These are phyloP conservation scores for Rugosomyces carneus DNA, from an alignment of 1,284 basidiomycete species.

Conservation along the genomic window DNA sequence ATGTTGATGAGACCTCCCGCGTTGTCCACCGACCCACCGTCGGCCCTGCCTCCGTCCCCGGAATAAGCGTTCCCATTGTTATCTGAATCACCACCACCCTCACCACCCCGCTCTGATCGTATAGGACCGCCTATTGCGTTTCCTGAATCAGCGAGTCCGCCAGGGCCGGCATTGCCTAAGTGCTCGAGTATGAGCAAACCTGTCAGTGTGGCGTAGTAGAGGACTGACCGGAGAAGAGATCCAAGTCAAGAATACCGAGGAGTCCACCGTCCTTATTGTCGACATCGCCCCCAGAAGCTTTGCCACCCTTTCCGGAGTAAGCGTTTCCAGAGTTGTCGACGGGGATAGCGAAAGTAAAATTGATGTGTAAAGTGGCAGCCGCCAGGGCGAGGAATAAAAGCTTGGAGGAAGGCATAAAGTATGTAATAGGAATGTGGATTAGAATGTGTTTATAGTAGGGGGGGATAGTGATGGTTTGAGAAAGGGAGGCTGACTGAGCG, in stretches of 20 bases:
- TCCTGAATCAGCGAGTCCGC: conserved; percentile 23
- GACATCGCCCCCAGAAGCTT: conserved; percentile 27
- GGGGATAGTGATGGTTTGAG: conserved; percentile 17
- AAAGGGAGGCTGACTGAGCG: conserved; percentile 9
- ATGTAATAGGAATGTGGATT: conserved; percentile 16
- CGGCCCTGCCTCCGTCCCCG: conserved; percentile 27
- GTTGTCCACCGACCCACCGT: conserved; percentile 26
- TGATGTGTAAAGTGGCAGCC: conserved; percentile 20
- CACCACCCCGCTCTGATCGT: background rate
- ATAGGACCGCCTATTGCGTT: conserved; percentile 7
- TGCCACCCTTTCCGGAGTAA: conserved; percentile 26
- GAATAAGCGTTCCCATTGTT: conserved; percentile 21
- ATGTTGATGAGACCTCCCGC: conserved; percentile 22
- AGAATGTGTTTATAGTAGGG: conserved; percentile 10
- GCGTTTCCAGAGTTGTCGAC: conserved; percentile 21
- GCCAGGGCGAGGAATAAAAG: conserved; percentile 19
- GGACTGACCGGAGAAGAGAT: conserved; percentile 14
- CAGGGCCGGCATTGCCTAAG: conserved; percentile 26
- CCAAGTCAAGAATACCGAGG: background rate
- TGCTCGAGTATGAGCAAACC: background rate
- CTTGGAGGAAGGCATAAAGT: conserved; percentile 24
- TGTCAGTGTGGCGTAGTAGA: background rate
- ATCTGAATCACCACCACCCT: conserved; percentile 11
- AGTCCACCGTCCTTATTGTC: background rate
- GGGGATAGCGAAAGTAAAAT: conserved; percentile 21